phyloP scores from a whole-genome alignment of 129 eudicot genomes.

The Artemisia argyi region DNA sequence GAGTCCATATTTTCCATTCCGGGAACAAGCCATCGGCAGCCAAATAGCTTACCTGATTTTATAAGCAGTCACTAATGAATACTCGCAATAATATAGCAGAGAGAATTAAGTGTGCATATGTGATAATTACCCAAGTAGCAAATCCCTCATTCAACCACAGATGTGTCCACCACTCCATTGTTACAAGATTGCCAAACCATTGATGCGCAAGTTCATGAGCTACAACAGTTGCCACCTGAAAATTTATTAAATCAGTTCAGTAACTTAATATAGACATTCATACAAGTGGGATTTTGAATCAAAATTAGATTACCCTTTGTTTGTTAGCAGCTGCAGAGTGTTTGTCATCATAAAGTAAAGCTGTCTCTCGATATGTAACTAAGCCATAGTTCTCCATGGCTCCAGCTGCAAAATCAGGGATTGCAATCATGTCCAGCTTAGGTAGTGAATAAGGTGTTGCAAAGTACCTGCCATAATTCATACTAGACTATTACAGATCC shows the following conservation, averaged over 20 bases:
- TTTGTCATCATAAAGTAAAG: constrained; percentile 89
- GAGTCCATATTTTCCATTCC: constrained; percentile 99
- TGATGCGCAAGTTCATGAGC: constrained; percentile 99
- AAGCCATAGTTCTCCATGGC: constrained; percentile 99
- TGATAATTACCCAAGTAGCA: constrained; percentile 86
- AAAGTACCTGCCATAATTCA: constrained; percentile 64
- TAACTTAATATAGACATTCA: background rate
- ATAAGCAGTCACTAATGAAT: background rate
- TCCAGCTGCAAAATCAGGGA: constrained; percentile 98
- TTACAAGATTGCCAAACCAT: constrained; percentile 99
- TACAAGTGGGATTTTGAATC: background rate
- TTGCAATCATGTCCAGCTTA: constrained; percentile 95
- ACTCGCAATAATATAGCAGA: background rate
- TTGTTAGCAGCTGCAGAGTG: constrained; percentile 97
- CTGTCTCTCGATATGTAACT: constrained; percentile 93
- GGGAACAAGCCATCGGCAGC: constrained; percentile 93
- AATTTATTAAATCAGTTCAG: constrained; percentile 1
- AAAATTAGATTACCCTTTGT: constrained; percentile 69
- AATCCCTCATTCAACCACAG: constrained; percentile 98
- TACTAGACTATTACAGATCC: background rate
- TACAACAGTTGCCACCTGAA: constrained; percentile 89
- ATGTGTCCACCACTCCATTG: constrained; percentile 99
- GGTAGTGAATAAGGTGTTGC: constrained; percentile 93
- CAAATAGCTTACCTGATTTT: constrained; percentile 80
- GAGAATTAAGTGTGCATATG: constrained; percentile 16